Evolutionary conservation across 192 early-diverging fungal genomes (phyloP).

Genomic region (Glomus cerebriforme): DNA sequence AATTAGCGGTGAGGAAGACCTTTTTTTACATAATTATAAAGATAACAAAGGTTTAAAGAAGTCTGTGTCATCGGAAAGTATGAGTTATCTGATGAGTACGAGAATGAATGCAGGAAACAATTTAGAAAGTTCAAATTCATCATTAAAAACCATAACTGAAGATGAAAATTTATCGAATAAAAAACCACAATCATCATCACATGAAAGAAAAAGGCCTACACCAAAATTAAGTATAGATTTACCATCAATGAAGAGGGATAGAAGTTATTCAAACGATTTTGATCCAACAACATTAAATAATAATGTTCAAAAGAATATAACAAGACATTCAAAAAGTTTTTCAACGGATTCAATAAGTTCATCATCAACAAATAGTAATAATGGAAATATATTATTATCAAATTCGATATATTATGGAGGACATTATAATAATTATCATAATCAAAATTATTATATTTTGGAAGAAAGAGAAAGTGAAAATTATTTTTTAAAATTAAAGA

Average conservation of each 20-base stretch:
- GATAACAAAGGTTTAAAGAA: slow-evolving; percentile 9
- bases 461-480: slow-evolving; percentile 36
- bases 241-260: slow-evolving; percentile 7
- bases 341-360: slow-evolving; percentile 47
- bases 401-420: neutral
- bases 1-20: neutral
- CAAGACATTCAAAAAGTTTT: slow-evolving; percentile 43
- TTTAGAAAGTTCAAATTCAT: neutral
- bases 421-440: neutral
- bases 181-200: neutral
- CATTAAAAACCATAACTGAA: slow-evolving; percentile 23
- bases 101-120: neutral
- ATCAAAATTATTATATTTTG: slow-evolving; percentile 32
- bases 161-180: slow-evolving; percentile 5
- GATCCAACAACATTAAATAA: neutral
- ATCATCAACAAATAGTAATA: slow-evolving; percentile 28
- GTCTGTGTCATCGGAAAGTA: neutral
- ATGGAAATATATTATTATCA: neutral
- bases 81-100: neutral
- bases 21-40: neutral
- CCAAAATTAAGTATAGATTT: slow-evolving; percentile 22
- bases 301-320: slow-evolving; percentile 8
- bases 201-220: neutral
- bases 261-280: slow-evolving; percentile 27
- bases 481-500: slow-evolving; percentile 45